Conservation (phyloP, 768 basidiomycete genomes). For the Mycena metata region DNA sequence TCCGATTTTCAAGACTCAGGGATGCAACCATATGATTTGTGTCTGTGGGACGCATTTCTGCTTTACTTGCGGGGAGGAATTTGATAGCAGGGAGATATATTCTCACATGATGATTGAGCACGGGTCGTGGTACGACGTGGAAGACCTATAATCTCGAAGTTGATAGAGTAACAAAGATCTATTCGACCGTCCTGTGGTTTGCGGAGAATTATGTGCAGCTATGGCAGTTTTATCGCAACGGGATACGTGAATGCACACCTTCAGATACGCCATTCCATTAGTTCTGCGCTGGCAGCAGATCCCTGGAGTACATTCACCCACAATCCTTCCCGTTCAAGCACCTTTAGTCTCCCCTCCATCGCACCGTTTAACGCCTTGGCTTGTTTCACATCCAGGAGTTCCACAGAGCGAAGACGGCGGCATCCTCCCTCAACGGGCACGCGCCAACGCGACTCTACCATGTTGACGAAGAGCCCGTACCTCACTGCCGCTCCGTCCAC, state of each 20-base stretch:
- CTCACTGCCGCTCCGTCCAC: not conserved
- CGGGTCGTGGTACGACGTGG: constrained; percentile 19
- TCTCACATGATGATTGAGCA: constrained; percentile 35
- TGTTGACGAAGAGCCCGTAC: not conserved
- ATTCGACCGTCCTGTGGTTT: too few species aligned
- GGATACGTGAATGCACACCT: not conserved
- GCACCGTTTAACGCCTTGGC: not conserved
- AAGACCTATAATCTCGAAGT: too few species aligned
- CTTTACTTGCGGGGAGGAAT: constrained; percentile 38
- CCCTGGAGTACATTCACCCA: not conserved
- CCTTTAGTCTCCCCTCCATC: not conserved
- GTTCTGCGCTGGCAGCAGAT: not conserved
- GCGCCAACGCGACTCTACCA: constrained; percentile 29
- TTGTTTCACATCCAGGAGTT: not conserved
- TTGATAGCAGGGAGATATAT: constrained; percentile 26
- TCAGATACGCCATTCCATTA: constrained; percentile 11
- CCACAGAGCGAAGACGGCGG: constrained; percentile 17
- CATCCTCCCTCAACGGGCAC: constrained; percentile 12
- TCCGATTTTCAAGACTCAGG: constrained; percentile 29
- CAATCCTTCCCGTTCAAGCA: constrained; percentile 1
- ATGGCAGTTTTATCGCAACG: too few species aligned
- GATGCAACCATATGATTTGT: constrained; percentile 46
- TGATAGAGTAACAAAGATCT: too few species aligned
- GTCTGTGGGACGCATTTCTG: constrained; percentile 44
- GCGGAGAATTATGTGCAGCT: too few species aligned